Percentiles rank a stretch among this genome's conserved stretches.
phyloP scores from a whole-genome alignment of 345 rosid species.

The Eucalyptus polybractea region DNA sequence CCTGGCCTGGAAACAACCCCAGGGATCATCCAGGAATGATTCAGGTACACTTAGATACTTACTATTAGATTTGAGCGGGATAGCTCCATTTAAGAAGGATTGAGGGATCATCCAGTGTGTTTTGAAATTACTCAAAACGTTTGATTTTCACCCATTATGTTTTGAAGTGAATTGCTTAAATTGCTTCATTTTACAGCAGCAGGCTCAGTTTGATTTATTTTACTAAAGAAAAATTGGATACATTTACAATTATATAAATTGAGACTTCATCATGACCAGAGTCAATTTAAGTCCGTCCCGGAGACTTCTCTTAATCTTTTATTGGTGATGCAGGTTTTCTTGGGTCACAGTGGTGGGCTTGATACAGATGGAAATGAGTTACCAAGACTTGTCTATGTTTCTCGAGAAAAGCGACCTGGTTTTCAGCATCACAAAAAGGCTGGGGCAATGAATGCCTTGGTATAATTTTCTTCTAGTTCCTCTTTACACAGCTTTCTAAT shows the following conservation, averaged over 20 bases:
- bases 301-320: background rate
- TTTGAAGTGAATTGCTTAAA: background rate
- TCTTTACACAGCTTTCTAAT: background rate
- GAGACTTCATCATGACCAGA: background rate
- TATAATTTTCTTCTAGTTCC: slow-evolving; percentile 8
- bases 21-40: slow-evolving; percentile 86
- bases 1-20: slow-evolving; percentile 71
- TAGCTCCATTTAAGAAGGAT: background rate
- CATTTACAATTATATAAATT: background rate
- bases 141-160: background rate
- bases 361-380: slow-evolving; percentile 96
- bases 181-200: background rate
- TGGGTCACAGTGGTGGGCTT: slow-evolving; percentile 91
- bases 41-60: slow-evolving; percentile 34
- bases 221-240: background rate
- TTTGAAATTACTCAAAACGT: background rate
- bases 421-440: slow-evolving; percentile 99
- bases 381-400: slow-evolving; percentile 92
- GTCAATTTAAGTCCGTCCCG: background rate
- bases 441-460: slow-evolving; percentile 98
- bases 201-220: background rate
- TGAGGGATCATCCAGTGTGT: background rate
- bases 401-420: slow-evolving; percentile 98
- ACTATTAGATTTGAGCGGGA: background rate
- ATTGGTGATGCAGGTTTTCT: slow-evolving; percentile 49